Base-by-base conservation (phyloP, 1,284 basidiomycete species). In the Phlebopus sp. region DNA sequence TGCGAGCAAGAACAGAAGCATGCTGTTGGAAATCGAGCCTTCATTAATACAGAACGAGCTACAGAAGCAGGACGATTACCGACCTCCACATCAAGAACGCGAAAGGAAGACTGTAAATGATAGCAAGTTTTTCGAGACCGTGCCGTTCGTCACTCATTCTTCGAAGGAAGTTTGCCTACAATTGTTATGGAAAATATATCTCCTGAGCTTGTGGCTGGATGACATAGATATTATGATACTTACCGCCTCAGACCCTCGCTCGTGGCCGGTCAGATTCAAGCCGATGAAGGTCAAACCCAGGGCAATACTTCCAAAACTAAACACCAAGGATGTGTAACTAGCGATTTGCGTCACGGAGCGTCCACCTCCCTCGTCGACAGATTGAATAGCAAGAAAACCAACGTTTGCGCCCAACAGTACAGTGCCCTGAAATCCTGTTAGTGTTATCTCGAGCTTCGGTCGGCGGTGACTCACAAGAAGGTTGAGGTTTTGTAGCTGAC, bases 371-470 rank as follows among this genome's bases (percentile, higher is more conserved):
- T 29, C 19, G n/a, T 56, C 49, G 19, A 69, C 58, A 23, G 61
- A 66, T 42, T 69, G 63, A 14, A 70, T 68, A 0, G 67, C 63
- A 1, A 71, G 57, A 36, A 70, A 65, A 9, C 66, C 62, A 19
- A 70, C 63, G 49, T 70, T 70, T 10, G 66, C 67, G 2, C 61
- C 60, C 29, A 71, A 56, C 35, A 71, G 53, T 32, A 70, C 66
- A 3, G 66, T 59, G 4, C 65, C 55, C 68, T 70, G 34, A 25
- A 37, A 31, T 25, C 8, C 13, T 23, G 23, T 44, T 23, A 45
- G 25, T 18, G 34, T 34, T 14, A 44, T 10, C 3, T 19, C 11
- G 14, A 5, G 13, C 10, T n/a, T 18, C 8, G n/a, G 37, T 27
- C 50, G 3, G 37, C 46, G 10, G 19, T 5, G 17, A 56, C 63